These are phyloP conservation scores for Plasmodium chabaudi DNA, from an alignment of 169 alveolate genomes.

Conservation along the genomic window DNA sequence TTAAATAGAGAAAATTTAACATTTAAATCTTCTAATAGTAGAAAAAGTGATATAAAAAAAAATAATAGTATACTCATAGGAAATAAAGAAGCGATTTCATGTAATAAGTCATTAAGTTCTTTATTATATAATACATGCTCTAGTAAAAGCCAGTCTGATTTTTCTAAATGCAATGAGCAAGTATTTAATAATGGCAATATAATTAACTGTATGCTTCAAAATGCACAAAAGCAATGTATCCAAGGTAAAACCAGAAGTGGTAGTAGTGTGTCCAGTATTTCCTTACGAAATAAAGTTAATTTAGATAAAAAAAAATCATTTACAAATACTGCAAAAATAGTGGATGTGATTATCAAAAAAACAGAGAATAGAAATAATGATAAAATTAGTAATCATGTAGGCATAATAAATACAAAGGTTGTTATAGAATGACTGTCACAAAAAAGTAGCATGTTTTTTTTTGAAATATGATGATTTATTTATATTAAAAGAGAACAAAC, in stretches of 20 bases:
- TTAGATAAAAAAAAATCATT: too few relatives aligned
- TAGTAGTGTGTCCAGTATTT: constrained; percentile 1
- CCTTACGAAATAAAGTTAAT: background rate
- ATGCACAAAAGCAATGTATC: too few relatives aligned
- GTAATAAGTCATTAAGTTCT: background rate
- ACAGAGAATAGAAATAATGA: background rate
- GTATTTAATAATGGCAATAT: background rate
- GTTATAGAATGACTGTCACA: background rate
- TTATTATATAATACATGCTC: constrained; percentile 8
- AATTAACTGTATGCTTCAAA: too few relatives aligned
- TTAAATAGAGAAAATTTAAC: background rate
- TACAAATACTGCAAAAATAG: too few relatives aligned
- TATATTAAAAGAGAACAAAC: too few relatives aligned
- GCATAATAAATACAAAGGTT: background rate
- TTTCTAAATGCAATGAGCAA: background rate
- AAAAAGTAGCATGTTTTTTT: background rate
- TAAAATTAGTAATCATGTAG: background rate
- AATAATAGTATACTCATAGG: background rate
- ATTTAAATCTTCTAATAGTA: background rate
- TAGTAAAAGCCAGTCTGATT: background rate
- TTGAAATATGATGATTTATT: too few relatives aligned
- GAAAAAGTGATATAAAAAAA: background rate
- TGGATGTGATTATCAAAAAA: background rate
- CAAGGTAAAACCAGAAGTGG: constrained; percentile 1
- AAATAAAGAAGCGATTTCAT: background rate